Evolutionary conservation across 495 filamentous ascomycete species (phyloP).

Genomic region (Pyrenula massariospora): DNA sequence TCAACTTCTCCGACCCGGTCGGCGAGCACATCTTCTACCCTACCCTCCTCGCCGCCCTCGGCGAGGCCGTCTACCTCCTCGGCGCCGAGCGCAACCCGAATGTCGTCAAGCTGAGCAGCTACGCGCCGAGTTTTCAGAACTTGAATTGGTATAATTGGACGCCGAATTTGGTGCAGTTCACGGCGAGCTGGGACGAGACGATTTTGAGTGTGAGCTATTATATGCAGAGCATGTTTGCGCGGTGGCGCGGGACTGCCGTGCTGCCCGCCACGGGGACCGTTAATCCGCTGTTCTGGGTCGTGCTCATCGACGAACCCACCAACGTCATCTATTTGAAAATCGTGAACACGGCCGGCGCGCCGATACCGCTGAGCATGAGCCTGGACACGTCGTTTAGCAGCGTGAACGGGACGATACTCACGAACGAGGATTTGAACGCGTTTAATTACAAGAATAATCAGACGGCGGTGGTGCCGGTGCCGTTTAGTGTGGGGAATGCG

Average conservation of each 20-base stretch:
- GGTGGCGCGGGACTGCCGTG: slow-evolving; percentile 41
- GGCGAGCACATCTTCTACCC: slow-evolving; percentile 18
- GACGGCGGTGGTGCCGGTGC: slow-evolving; percentile 7
- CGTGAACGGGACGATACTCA: slow-evolving; percentile 27
- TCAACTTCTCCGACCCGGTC: slow-evolving; percentile 13
- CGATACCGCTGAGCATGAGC: slow-evolving; percentile 16
- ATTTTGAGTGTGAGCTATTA: slow-evolving; percentile 8
- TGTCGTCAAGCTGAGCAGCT: slow-evolving; percentile 39
- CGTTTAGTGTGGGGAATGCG: neutral
- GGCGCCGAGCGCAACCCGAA: slow-evolving; percentile 57
- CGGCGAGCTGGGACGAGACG: slow-evolving; percentile 11
- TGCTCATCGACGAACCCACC: slow-evolving; percentile 23
- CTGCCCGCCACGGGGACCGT: slow-evolving; percentile 33
- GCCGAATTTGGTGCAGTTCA: slow-evolving; percentile 26
- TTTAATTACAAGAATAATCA: slow-evolving; percentile 15
- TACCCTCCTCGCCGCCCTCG: slow-evolving; percentile 44
- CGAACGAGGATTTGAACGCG: slow-evolving; percentile 22
- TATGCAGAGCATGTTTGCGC: slow-evolving; percentile 35
- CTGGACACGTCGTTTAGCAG: slow-evolving; percentile 13
- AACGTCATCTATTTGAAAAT: slow-evolving; percentile 17
- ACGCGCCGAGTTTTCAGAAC: slow-evolving; percentile 35
- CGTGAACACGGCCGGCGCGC: slow-evolving; percentile 12
- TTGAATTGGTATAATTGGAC: slow-evolving; percentile 32
- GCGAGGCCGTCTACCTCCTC: slow-evolving; percentile 56
- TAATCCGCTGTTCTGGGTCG: slow-evolving; percentile 49